Conservation (phyloP, 2,329 filamentous ascomycete genomes). For the Neopestalotiopsis sp. region DNA sequence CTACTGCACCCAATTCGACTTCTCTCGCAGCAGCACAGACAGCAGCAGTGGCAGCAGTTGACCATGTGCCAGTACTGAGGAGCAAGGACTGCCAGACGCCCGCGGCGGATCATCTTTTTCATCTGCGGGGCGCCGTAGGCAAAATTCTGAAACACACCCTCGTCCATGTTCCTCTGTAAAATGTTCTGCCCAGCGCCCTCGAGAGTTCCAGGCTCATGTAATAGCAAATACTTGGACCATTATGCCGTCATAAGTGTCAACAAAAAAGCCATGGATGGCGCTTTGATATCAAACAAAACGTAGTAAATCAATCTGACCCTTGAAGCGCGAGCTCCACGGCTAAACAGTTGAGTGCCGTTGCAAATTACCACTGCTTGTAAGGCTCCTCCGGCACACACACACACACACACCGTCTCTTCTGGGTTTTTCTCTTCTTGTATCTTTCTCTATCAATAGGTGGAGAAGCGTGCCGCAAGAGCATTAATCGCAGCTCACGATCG, state of each 20-base stretch:
- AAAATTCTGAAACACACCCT: constrained; percentile 17
- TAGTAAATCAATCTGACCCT: not conserved
- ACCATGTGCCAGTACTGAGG: too few species aligned
- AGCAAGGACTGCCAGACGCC: not conserved
- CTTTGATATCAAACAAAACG: not conserved
- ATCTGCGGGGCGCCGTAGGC: constrained; percentile 8
- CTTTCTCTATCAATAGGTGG: too few species aligned
- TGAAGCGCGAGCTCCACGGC: not conserved
- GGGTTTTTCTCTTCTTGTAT: too few species aligned
- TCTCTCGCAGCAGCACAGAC: not conserved
- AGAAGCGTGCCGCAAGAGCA: not conserved
- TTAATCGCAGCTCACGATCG: not conserved
- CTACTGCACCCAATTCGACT: not conserved
- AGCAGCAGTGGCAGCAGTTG: too few species aligned
- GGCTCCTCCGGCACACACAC: not conserved
- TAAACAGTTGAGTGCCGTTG: not conserved
- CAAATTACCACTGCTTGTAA: not conserved
- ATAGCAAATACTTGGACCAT: not conserved
- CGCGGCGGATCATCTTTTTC: constrained; percentile 8
- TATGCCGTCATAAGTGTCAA: not conserved
- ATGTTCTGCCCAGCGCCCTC: not conserved
- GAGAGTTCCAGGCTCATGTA: not conserved
- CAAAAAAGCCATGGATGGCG: not conserved
- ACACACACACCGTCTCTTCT: not conserved
- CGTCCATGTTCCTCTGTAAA: constrained; percentile 3